A percentile compares a stretch with the other conserved stretches of the same genome.
Evolutionary conservation across 305 asterid genomes (phyloP).

Genomic region (Nicotiana rustica): DNA sequence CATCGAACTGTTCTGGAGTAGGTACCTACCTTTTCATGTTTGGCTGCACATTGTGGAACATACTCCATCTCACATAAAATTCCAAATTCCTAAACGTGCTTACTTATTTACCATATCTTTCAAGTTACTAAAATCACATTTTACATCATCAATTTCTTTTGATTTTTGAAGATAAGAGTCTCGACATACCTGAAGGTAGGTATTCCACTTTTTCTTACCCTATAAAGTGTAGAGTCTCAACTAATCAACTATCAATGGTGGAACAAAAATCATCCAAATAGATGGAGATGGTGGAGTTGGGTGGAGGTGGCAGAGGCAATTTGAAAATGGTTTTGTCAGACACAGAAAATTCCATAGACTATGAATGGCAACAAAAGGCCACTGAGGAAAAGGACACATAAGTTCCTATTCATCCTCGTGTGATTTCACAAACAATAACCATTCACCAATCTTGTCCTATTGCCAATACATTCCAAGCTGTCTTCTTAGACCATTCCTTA

Average conservation of each 20-base stretch:
- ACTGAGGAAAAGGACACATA: constrained; percentile 63
- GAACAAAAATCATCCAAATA: not conserved
- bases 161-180: not conserved
- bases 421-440: constrained; percentile 47
- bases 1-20: not conserved
- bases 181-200: not conserved
- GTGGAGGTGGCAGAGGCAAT: constrained; percentile 31
- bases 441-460: constrained; percentile 63
- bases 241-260: not conserved
- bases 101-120: not conserved
- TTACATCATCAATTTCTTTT: not conserved
- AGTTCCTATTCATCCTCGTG: constrained; percentile 58
- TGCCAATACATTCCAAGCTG: constrained; percentile 52
- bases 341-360: constrained; percentile 49
- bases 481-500: constrained; percentile 43
- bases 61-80: not conserved
- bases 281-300: not conserved
- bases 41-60: not conserved
- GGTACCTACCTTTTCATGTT: not conserved
- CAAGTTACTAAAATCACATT: not conserved
- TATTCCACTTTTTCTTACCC: not conserved
- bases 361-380: constrained; percentile 45
- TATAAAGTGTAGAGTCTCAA: not conserved
- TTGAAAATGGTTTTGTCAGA: constrained; percentile 30
- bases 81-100: constrained; percentile 17